Base-by-base conservation (phyloP, 2,329 filamentous ascomycete genomes). In the Thielaviopsis musarum region DNA sequence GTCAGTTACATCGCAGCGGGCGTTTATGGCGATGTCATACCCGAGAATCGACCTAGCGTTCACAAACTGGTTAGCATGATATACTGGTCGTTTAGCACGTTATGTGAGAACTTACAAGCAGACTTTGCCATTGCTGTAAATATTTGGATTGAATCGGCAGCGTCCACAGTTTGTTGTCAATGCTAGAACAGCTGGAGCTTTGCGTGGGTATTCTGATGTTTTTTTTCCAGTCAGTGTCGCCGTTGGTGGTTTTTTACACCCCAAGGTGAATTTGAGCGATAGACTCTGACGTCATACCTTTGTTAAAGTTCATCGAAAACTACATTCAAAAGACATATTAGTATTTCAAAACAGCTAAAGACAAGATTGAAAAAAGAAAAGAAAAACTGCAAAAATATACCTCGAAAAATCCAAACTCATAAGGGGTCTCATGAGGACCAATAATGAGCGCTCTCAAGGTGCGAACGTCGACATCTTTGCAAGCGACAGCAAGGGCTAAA, bases 361-460 rank as follows among this genome's bases (percentile, higher is more conserved):
- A 51, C n/a, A 24, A n/a, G 10, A 41, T 24, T 22, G 24, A 15
- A n/a, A 51, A 52, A 48, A 17, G 15, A 65, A 6, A 26, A n/a
- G n/a, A n/a, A n/a, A 26, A 26, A 26, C 24, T 26, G 24, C 6
- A 6, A 3, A 26, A 59, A 69, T 76, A 62, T 34, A 93, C 90
- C 78, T 97, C 90, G 68, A 95, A 97, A 73, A 96, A 96, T 2
- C 93, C 93, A 68, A 94, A 96, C 70, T 96, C 91, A 70, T 98
- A 98, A 0, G 91, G 91, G 0, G 91, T 95, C 66, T 93, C 91
- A 64, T 91, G 89, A 24, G 93, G 91, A 0, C 93, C 93, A 65
- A 97, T 82, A 66, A 97, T 91, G 64, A 97, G 72, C 55, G 91
- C 89, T 68, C 83, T 86, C 56, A 97, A 85, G 69, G 88, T 86